Conservation (phyloP, 2,329 filamentous ascomycete species). For the Myriangium duriaei region DNA sequence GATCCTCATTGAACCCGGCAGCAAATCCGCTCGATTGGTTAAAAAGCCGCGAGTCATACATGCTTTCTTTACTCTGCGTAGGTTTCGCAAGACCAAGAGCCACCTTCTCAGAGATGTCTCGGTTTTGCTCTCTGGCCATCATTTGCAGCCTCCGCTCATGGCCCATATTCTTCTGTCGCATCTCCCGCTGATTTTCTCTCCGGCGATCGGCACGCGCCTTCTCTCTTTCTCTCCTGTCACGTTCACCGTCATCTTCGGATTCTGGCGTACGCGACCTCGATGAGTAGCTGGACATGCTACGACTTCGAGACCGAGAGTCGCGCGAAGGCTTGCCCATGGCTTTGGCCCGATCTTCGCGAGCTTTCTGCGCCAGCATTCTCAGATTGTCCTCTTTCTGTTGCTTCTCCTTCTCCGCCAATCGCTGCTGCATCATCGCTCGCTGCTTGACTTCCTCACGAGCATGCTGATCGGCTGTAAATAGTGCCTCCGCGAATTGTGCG, state of each 20-base stretch:
- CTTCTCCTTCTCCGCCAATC: constrained; percentile 93
- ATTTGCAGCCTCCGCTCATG: constrained; percentile 82
- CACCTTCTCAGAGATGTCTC: constrained; percentile 94
- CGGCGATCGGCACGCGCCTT: constrained; percentile 64
- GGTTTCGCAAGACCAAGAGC: constrained; percentile 90
- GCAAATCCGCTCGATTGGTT: constrained; percentile 89
- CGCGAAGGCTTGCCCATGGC: constrained; percentile 18
- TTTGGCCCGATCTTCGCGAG: constrained; percentile 56
- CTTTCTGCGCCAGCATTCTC: constrained; percentile 77
- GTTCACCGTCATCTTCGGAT: constrained; percentile 46
- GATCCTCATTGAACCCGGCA: constrained; percentile 86
- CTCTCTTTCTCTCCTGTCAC: constrained; percentile 52
- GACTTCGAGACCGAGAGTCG: constrained; percentile 16
- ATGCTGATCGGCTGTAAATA: constrained; percentile 89
- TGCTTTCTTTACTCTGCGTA: constrained; percentile 78
- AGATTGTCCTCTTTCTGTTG: constrained; percentile 85
- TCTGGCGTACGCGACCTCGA: constrained; percentile 31
- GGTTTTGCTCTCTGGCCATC: constrained; percentile 88
- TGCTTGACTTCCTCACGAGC: constrained; percentile 92
- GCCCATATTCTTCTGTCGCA: constrained; percentile 91
- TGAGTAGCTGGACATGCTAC: constrained; percentile 10
- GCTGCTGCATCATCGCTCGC: constrained; percentile 86
- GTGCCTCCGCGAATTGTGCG: constrained; percentile 83
- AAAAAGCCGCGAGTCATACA: constrained; percentile 95
- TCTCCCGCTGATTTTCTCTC: constrained; percentile 74